A percentile compares a stretch with the other conserved stretches of the same genome.
These are phyloP conservation scores for Puccinia horiana DNA, from an alignment of 1,284 basidiomycete species.

Conservation along the genomic window DNA sequence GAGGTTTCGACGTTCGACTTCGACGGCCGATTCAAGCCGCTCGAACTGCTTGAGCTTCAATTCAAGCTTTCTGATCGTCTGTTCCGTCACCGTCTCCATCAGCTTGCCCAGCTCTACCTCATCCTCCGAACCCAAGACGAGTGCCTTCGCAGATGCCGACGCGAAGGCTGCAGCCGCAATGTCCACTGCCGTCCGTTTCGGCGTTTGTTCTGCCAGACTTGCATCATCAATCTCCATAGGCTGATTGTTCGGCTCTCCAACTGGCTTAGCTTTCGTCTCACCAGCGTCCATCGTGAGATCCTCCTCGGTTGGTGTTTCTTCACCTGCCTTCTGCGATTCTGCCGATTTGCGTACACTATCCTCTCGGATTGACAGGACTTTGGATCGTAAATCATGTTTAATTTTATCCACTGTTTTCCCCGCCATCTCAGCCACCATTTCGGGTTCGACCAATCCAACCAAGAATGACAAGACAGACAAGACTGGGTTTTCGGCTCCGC, in stretches of 20 bases:
- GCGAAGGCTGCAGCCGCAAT: constrained; percentile 81
- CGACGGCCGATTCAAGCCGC: constrained; percentile 81
- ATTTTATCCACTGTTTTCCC: constrained; percentile 76
- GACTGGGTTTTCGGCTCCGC: constrained; percentile 93
- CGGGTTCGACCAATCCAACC: constrained; percentile 84
- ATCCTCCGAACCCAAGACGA: constrained; percentile 78
- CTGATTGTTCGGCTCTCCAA: constrained; percentile 49
- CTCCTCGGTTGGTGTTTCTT: constrained; percentile 55
- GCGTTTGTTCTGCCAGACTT: constrained; percentile 14
- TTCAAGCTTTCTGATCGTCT: constrained; percentile 89
- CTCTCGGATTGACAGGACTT: constrained; percentile 25
- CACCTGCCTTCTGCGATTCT: constrained; percentile 61
- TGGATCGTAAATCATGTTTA: constrained; percentile 67
- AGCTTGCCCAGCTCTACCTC: constrained; percentile 77
- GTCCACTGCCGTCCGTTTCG: constrained; percentile 36
- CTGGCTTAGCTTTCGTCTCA: constrained; percentile 53
- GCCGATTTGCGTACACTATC: constrained; percentile 16
- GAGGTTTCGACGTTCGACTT: constrained; percentile 75
- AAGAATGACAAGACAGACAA: constrained; percentile 98
- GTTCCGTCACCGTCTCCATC: constrained; percentile 80
- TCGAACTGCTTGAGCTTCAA: constrained; percentile 90
- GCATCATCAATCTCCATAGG: constrained; percentile 36
- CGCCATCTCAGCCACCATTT: constrained; percentile 88
- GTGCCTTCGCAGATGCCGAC: constrained; percentile 83
- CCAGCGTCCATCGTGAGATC: constrained; percentile 54